Percentiles rank a stretch among this genome's conserved stretches.
phyloP scores from a whole-genome alignment of 2,329 filamentous ascomycete species.

The Neurospora sp. region DNA sequence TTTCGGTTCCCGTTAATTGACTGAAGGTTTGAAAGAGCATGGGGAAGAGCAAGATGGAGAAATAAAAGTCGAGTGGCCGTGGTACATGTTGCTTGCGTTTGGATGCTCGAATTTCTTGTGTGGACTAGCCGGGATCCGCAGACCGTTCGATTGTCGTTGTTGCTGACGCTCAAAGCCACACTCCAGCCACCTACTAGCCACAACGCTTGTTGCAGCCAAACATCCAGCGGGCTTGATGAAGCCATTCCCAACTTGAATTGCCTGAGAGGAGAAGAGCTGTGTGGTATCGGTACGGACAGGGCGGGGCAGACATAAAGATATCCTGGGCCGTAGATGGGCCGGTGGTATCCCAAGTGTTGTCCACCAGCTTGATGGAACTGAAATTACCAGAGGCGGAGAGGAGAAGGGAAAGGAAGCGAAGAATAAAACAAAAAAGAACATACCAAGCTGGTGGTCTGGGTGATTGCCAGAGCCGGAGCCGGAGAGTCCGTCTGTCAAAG shows the following conservation, averaged over 20 bases:
- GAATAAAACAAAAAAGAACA: neutral
- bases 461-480: neutral
- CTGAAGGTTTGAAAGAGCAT: too few relatives aligned
- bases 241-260: neutral
- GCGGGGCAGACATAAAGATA: neutral
- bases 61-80: neutral
- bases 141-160: neutral
- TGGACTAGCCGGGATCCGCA: neutral
- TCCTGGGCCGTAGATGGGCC: neutral
- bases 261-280: neutral
- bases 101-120: neutral
- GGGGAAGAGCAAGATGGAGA: too few relatives aligned
- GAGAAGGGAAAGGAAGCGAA: neutral
- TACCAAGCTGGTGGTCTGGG: too few relatives aligned
- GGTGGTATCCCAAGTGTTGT: neutral
- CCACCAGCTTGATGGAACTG: neutral
- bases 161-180: neutral
- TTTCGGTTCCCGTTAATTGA: too few relatives aligned
- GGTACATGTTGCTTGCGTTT: neutral
- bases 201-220: neutral
- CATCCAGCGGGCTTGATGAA: neutral
- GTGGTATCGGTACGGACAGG: neutral
- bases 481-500: neutral
- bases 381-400: neutral
- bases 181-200: neutral